Percentiles rank a stretch among this genome's conserved stretches.
Conservation (phyloP, 2,329 filamentous ascomycete species). For the Aureobasidium sp. region DNA sequence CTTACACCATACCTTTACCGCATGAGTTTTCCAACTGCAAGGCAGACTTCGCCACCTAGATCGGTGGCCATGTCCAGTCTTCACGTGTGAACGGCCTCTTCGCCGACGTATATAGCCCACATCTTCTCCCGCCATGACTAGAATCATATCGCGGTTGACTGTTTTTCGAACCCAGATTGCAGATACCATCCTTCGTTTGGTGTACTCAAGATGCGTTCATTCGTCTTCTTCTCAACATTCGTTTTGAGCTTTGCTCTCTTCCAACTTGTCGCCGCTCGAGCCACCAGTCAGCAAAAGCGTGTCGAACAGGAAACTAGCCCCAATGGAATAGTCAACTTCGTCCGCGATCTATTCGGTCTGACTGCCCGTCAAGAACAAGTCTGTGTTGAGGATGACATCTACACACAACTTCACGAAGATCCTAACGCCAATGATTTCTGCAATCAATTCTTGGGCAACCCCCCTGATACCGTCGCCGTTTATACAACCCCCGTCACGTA, state of each 20-base stretch:
- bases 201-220: conserved; percentile 18
- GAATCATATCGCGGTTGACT: not conserved
- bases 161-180: not conserved
- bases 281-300: conserved; percentile 19
- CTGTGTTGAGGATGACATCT: conserved; percentile 23
- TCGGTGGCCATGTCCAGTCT: not conserved
- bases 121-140: conserved; percentile 7
- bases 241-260: conserved; percentile 19
- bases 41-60: conserved; percentile 19
- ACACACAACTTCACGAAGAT: conserved; percentile 23
- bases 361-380: conserved; percentile 20
- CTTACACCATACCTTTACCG: not conserved
- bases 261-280: conserved; percentile 22
- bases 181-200: conserved; percentile 15
- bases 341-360: conserved; percentile 23
- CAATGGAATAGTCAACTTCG: conserved; percentile 20
- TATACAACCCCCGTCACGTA: conserved; percentile 27
- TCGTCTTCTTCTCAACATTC: conserved; percentile 13
- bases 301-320: conserved; percentile 19
- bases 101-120: conserved; percentile 6
- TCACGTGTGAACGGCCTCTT: not conserved
- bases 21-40: conserved; percentile 25
- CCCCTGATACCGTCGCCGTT: conserved; percentile 19
- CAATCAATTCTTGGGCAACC: conserved; percentile 8
- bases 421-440: conserved; percentile 20